These are phyloP conservation scores for Cutaneotrichosporon mucoides DNA, from an alignment of 1,284 basidiomycete species.

Conservation along the genomic window DNA sequence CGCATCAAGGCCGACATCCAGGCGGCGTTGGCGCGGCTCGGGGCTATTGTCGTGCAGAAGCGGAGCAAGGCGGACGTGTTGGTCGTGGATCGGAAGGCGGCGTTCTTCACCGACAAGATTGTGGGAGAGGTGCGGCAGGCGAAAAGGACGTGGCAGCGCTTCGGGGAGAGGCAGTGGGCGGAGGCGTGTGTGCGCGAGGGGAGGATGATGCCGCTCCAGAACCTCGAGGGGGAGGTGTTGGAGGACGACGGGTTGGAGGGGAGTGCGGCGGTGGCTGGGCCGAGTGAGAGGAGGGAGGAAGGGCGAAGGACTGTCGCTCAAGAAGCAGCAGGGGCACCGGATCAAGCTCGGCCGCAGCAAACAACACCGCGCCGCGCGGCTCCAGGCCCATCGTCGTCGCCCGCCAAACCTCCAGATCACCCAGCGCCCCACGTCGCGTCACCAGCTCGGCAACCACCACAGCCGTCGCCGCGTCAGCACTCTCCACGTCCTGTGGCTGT, in stretches of 20 bases:
- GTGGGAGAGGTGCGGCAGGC: slow-evolving; percentile 24
- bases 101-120: slow-evolving; percentile 28
- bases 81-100: slow-evolving; percentile 29
- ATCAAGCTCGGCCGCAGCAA: too few species aligned
- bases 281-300: neutral
- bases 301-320: neutral
- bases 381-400: too few species aligned
- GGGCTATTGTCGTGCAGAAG: slow-evolving; percentile 31
- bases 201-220: slow-evolving; percentile 12
- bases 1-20: slow-evolving; percentile 16
- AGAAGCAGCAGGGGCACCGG: too few species aligned
- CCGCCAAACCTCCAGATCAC: too few species aligned
- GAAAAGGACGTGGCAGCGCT: slow-evolving; percentile 28
- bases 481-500: too few species aligned
- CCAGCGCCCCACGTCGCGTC: too few species aligned
- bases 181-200: slow-evolving; percentile 22
- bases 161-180: slow-evolving; percentile 42
- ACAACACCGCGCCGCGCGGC: too few species aligned
- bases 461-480: too few species aligned
- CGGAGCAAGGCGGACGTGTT: slow-evolving; percentile 35
- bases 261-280: neutral
- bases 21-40: slow-evolving; percentile 12
- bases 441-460: too few species aligned
- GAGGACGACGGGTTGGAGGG: neutral
- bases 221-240: neutral